Evolutionary conservation across 2,329 filamentous ascomycete species (phyloP).

Genomic region (Epichloe sibirici): DNA sequence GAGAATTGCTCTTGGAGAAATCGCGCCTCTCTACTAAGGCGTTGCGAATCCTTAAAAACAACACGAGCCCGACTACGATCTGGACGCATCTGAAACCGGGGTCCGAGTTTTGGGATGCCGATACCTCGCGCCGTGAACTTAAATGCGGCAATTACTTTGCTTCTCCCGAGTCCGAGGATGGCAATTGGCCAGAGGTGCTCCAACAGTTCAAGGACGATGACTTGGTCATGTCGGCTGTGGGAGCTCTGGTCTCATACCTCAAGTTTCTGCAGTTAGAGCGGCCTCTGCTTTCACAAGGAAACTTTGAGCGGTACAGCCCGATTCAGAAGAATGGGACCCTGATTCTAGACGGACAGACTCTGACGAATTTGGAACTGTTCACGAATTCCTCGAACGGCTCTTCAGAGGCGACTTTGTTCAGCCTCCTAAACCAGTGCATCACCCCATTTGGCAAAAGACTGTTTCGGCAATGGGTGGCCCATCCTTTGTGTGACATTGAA

Average conservation of each 20-base stretch:
- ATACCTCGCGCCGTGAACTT: constrained; percentile 70
- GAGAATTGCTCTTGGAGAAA: constrained; percentile 84
- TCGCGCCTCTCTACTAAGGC: constrained; percentile 77
- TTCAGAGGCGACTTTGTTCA: constrained; percentile 75
- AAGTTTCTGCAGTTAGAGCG: constrained; percentile 78
- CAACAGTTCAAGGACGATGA: constrained; percentile 65
- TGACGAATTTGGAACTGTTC: constrained; percentile 97
- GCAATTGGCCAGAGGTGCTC: constrained; percentile 64
- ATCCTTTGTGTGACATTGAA: constrained; percentile 73
- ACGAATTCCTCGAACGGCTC: constrained; percentile 84
- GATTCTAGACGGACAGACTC: constrained; percentile 85
- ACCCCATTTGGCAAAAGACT: constrained; percentile 95
- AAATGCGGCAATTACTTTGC: constrained; percentile 70
- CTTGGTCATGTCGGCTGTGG: constrained; percentile 78
- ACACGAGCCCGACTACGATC: constrained; percentile 80
- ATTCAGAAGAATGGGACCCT: constrained; percentile 84
- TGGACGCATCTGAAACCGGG: constrained; percentile 87
- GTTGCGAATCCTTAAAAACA: constrained; percentile 88
- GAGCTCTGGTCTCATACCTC: constrained; percentile 79
- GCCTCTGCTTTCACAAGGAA: constrained; percentile 75
- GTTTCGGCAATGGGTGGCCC: constrained; percentile 94
- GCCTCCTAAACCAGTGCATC: constrained; percentile 82
- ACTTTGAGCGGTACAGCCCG: constrained; percentile 84
- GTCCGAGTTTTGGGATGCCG: constrained; percentile 84
- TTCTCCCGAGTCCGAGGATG: constrained; percentile 41